Base-by-base conservation (phyloP, 805 yeast species). In the Teunomyces pallodes region DNA sequence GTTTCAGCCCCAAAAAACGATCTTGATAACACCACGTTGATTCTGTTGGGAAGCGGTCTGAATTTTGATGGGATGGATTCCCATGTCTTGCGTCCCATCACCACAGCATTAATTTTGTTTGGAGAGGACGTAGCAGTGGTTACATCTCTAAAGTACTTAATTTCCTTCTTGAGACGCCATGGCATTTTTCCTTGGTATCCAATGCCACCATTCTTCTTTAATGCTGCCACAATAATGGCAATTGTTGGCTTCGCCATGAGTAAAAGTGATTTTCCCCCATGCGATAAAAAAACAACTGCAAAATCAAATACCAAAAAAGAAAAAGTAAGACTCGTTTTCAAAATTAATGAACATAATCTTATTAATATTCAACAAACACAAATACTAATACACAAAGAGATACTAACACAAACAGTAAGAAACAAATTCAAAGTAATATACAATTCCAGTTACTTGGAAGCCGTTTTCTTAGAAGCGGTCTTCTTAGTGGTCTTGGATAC, bases 31-130 rank as follows among this genome's bases (percentile, higher is more conserved):
- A 94, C 82, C 10, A 90, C 81, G 64, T 94, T 94, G 26, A 82
- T 48, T 48, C 99, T 76, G 43, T 75, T 81, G 2, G 85, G 84
- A 40, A 94, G 74, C 0, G 99, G 99, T 52, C 96, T 74, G 68
- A 90, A 94, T 61, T 78, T 83, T 1, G 67, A 52, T 0, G 99
- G 98, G 29, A 94, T 91, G 6, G 96, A 87, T 29, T 90, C 94
- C 96, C 97, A 94, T 1, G 98, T 92, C 61, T 84, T 87, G 50
- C 97, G 77, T 10, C 99, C 99, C 99, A 94, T 94, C 3, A 94
- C 76, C 10, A 94, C 98, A 0, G 88, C 95, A 61, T 90, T 89
- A 27, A 62, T 51, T 24, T 49, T 47, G 35, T 54, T 59, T 69
- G 61, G 65, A 3, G 61, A 62, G 2, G 53, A 47, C 26, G 74